phyloP scores from a whole-genome alignment of 2,329 filamentous ascomycete species.

The Paecilomyces sp. region DNA sequence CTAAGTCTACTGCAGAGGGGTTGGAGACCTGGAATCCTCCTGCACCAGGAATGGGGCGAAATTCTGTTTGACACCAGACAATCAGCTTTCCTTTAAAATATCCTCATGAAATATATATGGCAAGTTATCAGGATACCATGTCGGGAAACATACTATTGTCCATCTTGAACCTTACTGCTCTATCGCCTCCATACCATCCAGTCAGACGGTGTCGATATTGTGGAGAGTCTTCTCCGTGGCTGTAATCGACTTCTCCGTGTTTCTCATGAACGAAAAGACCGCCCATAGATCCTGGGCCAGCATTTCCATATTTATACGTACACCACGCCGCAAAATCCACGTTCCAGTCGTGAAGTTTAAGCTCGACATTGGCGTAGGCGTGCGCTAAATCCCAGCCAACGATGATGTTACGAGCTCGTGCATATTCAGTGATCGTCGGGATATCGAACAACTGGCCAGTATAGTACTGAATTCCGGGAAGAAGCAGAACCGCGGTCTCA shows the following conservation, averaged over 20 bases:
- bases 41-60: constrained; percentile 70
- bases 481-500: constrained; percentile 65
- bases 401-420: constrained; percentile 59
- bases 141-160: constrained; percentile 47
- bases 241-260: constrained; percentile 48
- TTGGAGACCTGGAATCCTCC: constrained; percentile 76
- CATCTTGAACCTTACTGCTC: constrained; percentile 71
- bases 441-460: constrained; percentile 84
- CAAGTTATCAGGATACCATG: not conserved
- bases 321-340: constrained; percentile 91
- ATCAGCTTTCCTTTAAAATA: not conserved
- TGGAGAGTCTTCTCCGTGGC: constrained; percentile 33
- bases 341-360: constrained; percentile 76
- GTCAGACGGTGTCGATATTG: constrained; percentile 60
- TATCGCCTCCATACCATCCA: constrained; percentile 81
- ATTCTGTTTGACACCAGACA: constrained; percentile 35
- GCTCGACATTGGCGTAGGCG: constrained; percentile 71
- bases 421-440: constrained; percentile 65
- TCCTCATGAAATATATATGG: not conserved
- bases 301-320: constrained; percentile 89
- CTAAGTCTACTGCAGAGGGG: constrained; percentile 68
- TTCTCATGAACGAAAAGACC: constrained; percentile 71
- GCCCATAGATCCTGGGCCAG: constrained; percentile 71
- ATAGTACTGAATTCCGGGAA: constrained; percentile 87
- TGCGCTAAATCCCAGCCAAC: constrained; percentile 86